phyloP scores from a whole-genome alignment of 495 filamentous ascomycete species.

The Staphylotrichum tortipilum region DNA sequence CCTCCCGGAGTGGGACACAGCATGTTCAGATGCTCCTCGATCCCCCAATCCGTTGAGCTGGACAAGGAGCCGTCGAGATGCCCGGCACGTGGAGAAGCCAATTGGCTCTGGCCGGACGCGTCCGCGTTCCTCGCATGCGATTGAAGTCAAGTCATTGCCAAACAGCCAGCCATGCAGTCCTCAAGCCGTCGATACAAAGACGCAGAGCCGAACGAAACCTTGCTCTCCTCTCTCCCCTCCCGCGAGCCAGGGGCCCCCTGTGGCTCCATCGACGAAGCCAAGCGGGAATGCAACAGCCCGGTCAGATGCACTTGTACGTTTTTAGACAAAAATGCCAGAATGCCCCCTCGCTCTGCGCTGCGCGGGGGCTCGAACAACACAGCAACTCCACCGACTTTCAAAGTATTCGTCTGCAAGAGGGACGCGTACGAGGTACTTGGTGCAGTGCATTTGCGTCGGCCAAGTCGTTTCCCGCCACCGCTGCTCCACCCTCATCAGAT shows the following conservation, averaged over 20 bases:
- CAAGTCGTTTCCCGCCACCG: too few relatives aligned
- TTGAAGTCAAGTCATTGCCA: too few relatives aligned
- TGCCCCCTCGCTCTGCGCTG: neutral
- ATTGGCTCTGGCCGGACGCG: neutral
- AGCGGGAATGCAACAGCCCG: neutral
- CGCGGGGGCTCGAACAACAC: slow-evolving; percentile 1
- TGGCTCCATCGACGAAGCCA: neutral
- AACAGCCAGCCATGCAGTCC: too few relatives aligned
- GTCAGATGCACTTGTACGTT: neutral
- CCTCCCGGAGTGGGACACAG: neutral
- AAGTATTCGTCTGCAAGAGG: neutral
- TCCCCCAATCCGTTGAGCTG: neutral
- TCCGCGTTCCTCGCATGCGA: too few relatives aligned
- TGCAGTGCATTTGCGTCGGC: too few relatives aligned
- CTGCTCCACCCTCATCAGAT: too few relatives aligned
- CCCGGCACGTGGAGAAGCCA: neutral
- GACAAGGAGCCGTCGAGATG: neutral
- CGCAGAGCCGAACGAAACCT: too few relatives aligned
- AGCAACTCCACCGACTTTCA: neutral
- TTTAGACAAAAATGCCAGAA: neutral
- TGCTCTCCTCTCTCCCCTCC: too few relatives aligned
- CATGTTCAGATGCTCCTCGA: neutral
- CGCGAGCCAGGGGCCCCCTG: neutral
- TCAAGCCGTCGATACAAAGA: too few relatives aligned
- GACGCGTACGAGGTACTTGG: too few relatives aligned